Evolutionary conservation across 164 flowering plant genomes (phyloP).

Genomic region (Buxus sempervirens): DNA sequence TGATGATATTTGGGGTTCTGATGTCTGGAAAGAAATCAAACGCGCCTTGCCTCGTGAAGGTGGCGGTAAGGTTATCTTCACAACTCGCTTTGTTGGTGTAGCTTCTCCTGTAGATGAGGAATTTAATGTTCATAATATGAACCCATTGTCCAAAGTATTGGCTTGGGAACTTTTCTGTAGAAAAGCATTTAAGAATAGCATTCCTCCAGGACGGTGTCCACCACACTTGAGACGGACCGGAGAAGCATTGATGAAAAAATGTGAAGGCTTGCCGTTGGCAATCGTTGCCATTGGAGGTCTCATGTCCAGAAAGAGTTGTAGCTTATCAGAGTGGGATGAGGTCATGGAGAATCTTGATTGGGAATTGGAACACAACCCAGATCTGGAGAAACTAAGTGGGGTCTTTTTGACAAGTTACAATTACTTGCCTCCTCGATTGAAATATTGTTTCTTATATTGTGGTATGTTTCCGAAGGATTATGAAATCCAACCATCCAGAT

Average conservation of each 20-base stretch:
- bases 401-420: slow-evolving; percentile 2
- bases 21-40: background rate
- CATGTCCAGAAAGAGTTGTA: slow-evolving; percentile 3
- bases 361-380: slow-evolving; percentile 3
- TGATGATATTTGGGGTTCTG: background rate
- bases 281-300: slow-evolving; percentile 14
- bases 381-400: background rate
- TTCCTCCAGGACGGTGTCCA: slow-evolving; percentile 7
- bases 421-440: background rate
- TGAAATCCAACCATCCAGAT: background rate
- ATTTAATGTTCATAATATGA: background rate
- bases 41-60: background rate
- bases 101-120: background rate
- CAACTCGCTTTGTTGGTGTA: slow-evolving; percentile 4
- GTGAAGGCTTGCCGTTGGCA: slow-evolving; percentile 13
- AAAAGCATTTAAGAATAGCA: slow-evolving; percentile 7
- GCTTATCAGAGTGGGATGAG: background rate
- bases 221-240: background rate
- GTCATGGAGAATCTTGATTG: slow-evolving; percentile 7
- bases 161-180: slow-evolving; percentile 8
- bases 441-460: slow-evolving; percentile 2
- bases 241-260: slow-evolving; percentile 2
- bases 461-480: background rate
- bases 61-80: slow-evolving; percentile 9
- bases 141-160: background rate